Percentiles rank a stretch among this genome's conserved stretches.
These are phyloP conservation scores for Phyllosticta citribraziliensis DNA, from an alignment of 2,329 filamentous ascomycete genomes.

Conservation along the genomic window DNA sequence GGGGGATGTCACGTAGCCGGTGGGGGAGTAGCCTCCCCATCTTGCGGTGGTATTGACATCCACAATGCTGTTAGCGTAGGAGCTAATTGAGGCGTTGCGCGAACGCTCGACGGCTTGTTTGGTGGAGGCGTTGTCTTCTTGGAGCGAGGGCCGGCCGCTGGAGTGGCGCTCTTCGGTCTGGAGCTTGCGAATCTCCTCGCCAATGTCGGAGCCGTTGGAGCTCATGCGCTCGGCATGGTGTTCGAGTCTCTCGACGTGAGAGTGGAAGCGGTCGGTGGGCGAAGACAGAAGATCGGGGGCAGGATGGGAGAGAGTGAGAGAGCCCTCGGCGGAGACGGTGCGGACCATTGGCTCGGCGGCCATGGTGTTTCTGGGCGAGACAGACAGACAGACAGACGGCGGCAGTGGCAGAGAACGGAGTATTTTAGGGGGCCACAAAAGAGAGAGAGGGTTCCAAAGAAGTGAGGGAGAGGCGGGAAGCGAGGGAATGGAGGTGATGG, in stretches of 20 bases:
- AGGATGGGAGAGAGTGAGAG: conserved; percentile 41
- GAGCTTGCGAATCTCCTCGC: conserved; percentile 65
- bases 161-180: conserved; percentile 63
- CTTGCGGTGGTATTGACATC: conserved; percentile 58
- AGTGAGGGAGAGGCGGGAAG: not conserved
- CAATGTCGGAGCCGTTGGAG: conserved; percentile 61
- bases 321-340: conserved; percentile 12
- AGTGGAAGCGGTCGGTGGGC: conserved; percentile 51
- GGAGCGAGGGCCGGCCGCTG: conserved; percentile 51
- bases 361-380: conserved; percentile 8
- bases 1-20: conserved; percentile 58
- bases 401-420: not conserved
- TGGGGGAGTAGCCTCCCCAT: conserved; percentile 60
- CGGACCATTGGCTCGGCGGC: conserved; percentile 10
- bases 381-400: not conserved
- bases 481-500: conserved; percentile 5
- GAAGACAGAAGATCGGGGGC: conserved; percentile 51
- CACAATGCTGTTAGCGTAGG: conserved; percentile 51
- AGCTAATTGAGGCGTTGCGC: conserved; percentile 33
- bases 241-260: conserved; percentile 65
- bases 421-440: conserved; percentile 6
- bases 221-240: conserved; percentile 66
- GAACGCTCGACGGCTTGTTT: conserved; percentile 20
- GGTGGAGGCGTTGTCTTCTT: not conserved
- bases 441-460: not conserved